phyloP scores from a whole-genome alignment of 768 basidiomycete genomes.

The Kondoa subrosea region DNA sequence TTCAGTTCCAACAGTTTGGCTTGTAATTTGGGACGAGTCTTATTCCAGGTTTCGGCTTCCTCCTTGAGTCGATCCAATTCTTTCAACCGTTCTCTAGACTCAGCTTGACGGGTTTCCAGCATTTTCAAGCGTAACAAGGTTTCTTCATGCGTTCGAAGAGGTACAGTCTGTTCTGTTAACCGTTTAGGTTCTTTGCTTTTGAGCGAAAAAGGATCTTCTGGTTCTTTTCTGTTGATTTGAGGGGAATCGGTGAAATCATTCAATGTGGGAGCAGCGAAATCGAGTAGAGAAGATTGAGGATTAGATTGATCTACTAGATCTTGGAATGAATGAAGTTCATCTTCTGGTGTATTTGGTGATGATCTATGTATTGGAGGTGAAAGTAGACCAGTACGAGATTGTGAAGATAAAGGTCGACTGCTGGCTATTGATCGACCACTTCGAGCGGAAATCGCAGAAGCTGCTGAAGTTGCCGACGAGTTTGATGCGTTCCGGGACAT shows the following conservation, averaged over 20 bases:
- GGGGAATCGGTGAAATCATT: slow-evolving; percentile 2
- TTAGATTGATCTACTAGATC: background rate
- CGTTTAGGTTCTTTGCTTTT: background rate
- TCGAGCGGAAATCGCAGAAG: background rate
- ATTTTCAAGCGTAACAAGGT: slow-evolving; percentile 65
- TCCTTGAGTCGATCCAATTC: slow-evolving; percentile 67
- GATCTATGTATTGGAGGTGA: background rate
- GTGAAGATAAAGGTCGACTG: background rate
- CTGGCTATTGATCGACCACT: background rate
- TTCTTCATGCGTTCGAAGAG: slow-evolving; percentile 41
- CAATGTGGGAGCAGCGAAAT: background rate
- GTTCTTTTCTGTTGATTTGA: background rate
- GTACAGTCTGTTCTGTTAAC: slow-evolving; percentile 37
- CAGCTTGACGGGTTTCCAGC: slow-evolving; percentile 67
- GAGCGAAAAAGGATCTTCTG: slow-evolving; percentile 16
- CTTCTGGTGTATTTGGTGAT: background rate
- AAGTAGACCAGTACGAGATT: background rate
- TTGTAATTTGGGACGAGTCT: slow-evolving; percentile 68
- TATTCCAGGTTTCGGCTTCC: slow-evolving; percentile 67
- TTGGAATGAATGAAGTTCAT: background rate
- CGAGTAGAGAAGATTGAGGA: background rate
- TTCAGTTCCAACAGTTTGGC: slow-evolving; percentile 26
- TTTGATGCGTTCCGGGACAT: background rate
- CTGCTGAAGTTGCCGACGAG: background rate
- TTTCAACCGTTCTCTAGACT: slow-evolving; percentile 67